Evolutionary conservation across 805 yeast species (phyloP).

Genomic region (Candida tibetensis): DNA sequence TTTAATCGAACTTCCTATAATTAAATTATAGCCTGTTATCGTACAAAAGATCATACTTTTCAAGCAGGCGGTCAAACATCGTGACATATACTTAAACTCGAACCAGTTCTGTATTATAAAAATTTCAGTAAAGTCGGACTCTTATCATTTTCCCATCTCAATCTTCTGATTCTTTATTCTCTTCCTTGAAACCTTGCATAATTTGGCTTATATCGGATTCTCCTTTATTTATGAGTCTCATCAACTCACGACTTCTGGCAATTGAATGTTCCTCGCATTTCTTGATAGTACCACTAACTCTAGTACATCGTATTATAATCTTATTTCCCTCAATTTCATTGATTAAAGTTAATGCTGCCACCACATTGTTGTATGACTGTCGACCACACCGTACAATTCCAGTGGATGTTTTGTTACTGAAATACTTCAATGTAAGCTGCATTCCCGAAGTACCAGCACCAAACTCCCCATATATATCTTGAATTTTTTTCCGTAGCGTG

Average conservation of each 20-base stretch:
- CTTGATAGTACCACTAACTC: constrained; percentile 83
- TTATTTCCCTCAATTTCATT: constrained; percentile 46
- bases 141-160: no score
- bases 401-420: constrained; percentile 74
- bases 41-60: no score
- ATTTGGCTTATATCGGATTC: constrained; percentile 3
- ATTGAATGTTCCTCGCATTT: constrained; percentile 76
- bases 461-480: constrained; percentile 70
- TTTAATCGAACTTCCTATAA: no score
- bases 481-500: constrained; percentile 54
- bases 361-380: constrained; percentile 56
- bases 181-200: not conserved
- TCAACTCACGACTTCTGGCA: constrained; percentile 37
- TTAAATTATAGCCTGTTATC: no score
- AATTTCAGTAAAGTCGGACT: no score
- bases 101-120: no score
- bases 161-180: constrained; percentile 4
- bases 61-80: no score
- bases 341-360: constrained; percentile 65
- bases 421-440: constrained; percentile 68
- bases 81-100: no score
- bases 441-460: constrained; percentile 67
- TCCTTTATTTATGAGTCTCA: constrained; percentile 20
- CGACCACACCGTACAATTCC: constrained; percentile 81
- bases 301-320: constrained; percentile 58